These are phyloP conservation scores for Euphorbia tirucalli DNA, from an alignment of 345 rosid species.

Conservation along the genomic window DNA sequence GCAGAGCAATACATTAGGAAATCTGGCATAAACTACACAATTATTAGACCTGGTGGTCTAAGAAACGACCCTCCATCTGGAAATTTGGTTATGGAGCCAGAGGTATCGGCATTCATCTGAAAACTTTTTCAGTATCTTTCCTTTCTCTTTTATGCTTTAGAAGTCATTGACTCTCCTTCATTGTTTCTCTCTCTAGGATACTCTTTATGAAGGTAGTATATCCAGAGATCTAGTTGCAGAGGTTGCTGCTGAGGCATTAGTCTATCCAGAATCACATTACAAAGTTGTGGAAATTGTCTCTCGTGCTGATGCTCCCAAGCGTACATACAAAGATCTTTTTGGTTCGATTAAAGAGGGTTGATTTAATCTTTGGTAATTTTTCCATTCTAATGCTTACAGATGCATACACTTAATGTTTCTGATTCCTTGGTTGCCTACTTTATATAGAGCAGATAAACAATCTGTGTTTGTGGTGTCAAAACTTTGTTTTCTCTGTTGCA, in stretches of 20 bases:
- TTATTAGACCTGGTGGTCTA: slow-evolving; percentile 82
- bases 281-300: slow-evolving; percentile 82
- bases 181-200: slow-evolving; percentile 49
- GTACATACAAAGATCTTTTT: slow-evolving; percentile 61
- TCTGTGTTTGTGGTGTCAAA: too few species aligned
- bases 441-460: too few species aligned
- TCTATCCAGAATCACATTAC: slow-evolving; percentile 58
- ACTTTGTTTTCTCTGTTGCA: too few species aligned
- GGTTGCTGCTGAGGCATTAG: slow-evolving; percentile 75
- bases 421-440: too few species aligned
- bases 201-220: slow-evolving; percentile 68
- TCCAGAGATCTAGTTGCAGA: slow-evolving; percentile 86
- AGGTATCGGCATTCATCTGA: slow-evolving; percentile 41
- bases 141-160: neutral
- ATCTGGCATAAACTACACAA: slow-evolving; percentile 80
- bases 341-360: slow-evolving; percentile 52
- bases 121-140: neutral
- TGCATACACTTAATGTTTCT: too few species aligned
- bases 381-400: neutral
- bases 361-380: slow-evolving; percentile 5
- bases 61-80: slow-evolving; percentile 78
- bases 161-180: neutral
- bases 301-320: slow-evolving; percentile 61
- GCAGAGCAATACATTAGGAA: slow-evolving; percentile 74
- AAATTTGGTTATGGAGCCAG: slow-evolving; percentile 80